Percentiles rank a stretch among this genome's conserved stretches.
Evolutionary conservation across 176 grass and related monocot species (phyloP).

Genomic region (Pontederia paniculata): DNA sequence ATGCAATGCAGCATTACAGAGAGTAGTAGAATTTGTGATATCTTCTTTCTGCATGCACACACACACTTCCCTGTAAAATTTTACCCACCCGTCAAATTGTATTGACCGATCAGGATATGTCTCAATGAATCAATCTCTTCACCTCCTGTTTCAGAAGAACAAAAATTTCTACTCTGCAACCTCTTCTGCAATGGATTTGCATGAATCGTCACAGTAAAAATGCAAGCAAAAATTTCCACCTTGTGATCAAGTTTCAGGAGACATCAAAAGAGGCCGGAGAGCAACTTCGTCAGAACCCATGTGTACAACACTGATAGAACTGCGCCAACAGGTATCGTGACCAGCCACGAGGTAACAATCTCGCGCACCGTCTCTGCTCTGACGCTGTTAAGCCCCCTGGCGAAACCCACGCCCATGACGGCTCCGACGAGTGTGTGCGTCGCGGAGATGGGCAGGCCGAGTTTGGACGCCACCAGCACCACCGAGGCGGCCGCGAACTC

Average conservation of each 20-base stretch:
- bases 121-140: no score
- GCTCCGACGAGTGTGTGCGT: conserved; percentile 97
- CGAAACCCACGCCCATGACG: conserved; percentile 96
- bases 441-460: conserved; percentile 78
- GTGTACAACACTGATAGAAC: conserved; percentile 62
- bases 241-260: background rate
- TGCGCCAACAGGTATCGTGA: conserved; percentile 87
- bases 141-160: no score
- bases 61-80: no score
- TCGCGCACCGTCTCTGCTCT: conserved; percentile 71
- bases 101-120: no score
- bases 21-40: no score
- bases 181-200: no score
- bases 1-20: no score
- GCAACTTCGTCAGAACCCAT: conserved; percentile 44
- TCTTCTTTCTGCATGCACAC: no score
- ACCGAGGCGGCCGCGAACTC: conserved; percentile 95
- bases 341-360: conserved; percentile 78
- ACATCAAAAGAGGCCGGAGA: background rate
- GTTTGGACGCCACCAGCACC: conserved; percentile 82
- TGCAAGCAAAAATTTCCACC: background rate
- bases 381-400: conserved; percentile 73
- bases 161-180: no score
- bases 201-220: no score
- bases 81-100: no score